Base-by-base conservation (phyloP, 176 grass and related monocot genomes). In the Paspalum notatum region DNA sequence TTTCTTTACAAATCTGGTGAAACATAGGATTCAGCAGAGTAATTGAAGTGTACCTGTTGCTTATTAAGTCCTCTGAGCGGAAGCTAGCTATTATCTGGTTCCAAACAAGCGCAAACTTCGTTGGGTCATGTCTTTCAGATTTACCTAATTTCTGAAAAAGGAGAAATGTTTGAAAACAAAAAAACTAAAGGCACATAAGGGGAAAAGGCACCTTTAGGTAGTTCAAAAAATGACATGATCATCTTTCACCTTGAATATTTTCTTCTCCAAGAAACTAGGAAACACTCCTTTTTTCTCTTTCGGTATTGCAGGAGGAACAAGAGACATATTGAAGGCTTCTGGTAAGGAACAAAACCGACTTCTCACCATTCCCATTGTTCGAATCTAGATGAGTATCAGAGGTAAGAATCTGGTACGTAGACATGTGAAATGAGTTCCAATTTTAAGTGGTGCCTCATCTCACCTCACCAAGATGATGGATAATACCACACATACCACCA, bases 301-400 rank as follows among this genome's bases (percentile, higher is more conserved):
- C 40, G 82, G 80, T 17, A 42, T 66, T 87, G 83, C 76, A 25
- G 20, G 83, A 85, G 95, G 95, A 81, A 92, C 92, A 75, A 98
- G 90, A 85, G 88, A 92, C 71, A 66, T 77, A 85, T 91, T 94
- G 76, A 98, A 97, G 13, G 85, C 88, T 71, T 91, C 89, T 8
- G 88, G 95, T 75, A 98, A 98, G 80, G 80, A 89, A 72, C 85
- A 84, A 81, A 98, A 98, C 54, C 90, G 62, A 61, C 90, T 98
- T 87, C 85, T 90, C 77, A 98, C 95, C 95, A 98, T 98, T 90
- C 95, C 95, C 95, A 98, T 98, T 60, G 95, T 98, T 32, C 95
- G 89, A 85, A 98, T 94, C 95, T 98, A 85, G 37, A 90, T 42
- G 82, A 60, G 64, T 27, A 85, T 73, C 20, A 45, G 17, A 83